Evolutionary conservation across 2,329 filamentous ascomycete species (phyloP).

Genomic region (Hymenoscyphus linearis): DNA sequence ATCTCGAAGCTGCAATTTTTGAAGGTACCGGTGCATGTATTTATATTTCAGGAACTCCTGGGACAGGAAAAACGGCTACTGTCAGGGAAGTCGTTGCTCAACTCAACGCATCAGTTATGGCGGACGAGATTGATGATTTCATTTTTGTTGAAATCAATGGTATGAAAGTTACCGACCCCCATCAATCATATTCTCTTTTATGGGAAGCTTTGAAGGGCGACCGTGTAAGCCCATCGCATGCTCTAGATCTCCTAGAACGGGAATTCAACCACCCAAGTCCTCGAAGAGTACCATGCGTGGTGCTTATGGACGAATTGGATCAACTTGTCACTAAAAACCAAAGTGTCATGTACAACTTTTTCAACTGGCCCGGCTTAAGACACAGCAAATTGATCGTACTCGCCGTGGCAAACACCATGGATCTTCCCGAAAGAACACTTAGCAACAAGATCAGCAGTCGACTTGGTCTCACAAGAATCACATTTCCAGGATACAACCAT

Average conservation of each 20-base stretch:
- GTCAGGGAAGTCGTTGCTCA: slow-evolving; percentile 91
- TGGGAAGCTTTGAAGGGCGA: slow-evolving; percentile 97
- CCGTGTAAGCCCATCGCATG: slow-evolving; percentile 85
- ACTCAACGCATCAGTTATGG: slow-evolving; percentile 78
- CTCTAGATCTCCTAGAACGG: slow-evolving; percentile 81
- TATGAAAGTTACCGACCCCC: slow-evolving; percentile 98
- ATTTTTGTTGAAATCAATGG: slow-evolving; percentile 99
- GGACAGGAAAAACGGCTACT: slow-evolving; percentile 95
- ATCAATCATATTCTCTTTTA: slow-evolving; percentile 89
- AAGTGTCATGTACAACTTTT: slow-evolving; percentile 99
- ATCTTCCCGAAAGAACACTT: slow-evolving; percentile 88
- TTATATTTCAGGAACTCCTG: slow-evolving; percentile 97
- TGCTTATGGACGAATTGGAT: slow-evolving; percentile 97
- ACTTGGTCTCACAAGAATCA: slow-evolving; percentile 83
- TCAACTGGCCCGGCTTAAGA: slow-evolving; percentile 93
- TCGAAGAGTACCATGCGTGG: slow-evolving; percentile 87
- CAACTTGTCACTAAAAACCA: slow-evolving; percentile 97
- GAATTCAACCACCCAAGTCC: slow-evolving; percentile 92
- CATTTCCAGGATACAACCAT: slow-evolving; percentile 95
- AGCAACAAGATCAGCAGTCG: slow-evolving; percentile 98
- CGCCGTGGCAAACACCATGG: slow-evolving; percentile 98
- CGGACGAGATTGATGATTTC: slow-evolving; percentile 94
- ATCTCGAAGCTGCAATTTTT: slow-evolving; percentile 88
- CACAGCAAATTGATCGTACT: slow-evolving; percentile 93
- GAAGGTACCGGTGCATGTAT: slow-evolving; percentile 94